Evolutionary conservation across 1,284 basidiomycete genomes (phyloP), one percentile per base, ranked within the genome.

Genomic region (Heterobasidion occidentale): DNA sequence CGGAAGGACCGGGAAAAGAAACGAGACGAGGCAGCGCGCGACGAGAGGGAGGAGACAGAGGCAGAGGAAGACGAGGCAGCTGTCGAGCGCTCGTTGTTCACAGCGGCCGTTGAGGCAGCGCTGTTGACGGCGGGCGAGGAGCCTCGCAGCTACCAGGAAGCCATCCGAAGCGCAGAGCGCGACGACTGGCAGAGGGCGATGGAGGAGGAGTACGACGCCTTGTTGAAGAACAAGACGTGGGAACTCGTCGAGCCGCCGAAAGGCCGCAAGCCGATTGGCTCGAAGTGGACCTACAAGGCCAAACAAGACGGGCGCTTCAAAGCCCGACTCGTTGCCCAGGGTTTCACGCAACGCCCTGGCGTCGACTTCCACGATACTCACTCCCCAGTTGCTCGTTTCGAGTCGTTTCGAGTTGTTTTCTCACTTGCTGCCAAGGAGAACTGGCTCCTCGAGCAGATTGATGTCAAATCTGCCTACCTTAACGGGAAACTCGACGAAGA

Each of bases 341-440:
- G 53, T 15, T 54, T 35, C 34, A 19, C 44, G 11, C 53, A 54
- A 35, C 14, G 14, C 7, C 53, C 45, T 7, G 70, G 74, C 1
- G 45, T 72, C 14, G 71, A 77, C 57, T 76, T 64, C 55, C 59
- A 65, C 8, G 60, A 71, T 7, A 47, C 53, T 0, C 34, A 20
- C 20, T 11, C 53, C 7, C 45, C 44, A 6, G 46, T 69, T 66
- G 9, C 70, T 60, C 53, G 57, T 67, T 2, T 69, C 69, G 3
- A 64, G 68, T 1, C 3, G 58, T 64, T 2, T 57, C 54, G 66
- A 0, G 45, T 62, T 0, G 51, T 72, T 7, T 52, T 70, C 1
- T 61, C 67, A 0, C 45, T 70, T 1, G 67, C 65, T 6, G 64
- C 67, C 0, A 42, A 38, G 5, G 34, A 60, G 5, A 59, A 66